A percentile compares a stretch with the other conserved stretches of the same genome.
phyloP scores from a whole-genome alignment of 768 basidiomycete species.

The Serendipita sp. region DNA sequence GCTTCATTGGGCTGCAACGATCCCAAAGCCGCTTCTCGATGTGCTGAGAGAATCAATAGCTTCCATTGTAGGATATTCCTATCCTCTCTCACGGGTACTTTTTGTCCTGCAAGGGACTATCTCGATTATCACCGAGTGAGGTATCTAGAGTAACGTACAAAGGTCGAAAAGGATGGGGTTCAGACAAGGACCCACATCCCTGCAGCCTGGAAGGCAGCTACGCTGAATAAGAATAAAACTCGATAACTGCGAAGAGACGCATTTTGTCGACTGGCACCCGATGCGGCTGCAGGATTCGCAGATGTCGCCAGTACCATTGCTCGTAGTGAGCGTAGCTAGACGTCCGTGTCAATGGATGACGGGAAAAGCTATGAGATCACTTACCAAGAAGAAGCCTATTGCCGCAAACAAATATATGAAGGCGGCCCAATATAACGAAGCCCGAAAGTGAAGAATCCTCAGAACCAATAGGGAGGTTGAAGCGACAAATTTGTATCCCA shows the following conservation, averaged over 20 bases:
- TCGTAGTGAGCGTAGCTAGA: not conserved
- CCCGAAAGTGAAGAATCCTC: slow-evolving; percentile 26
- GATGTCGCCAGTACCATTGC: not conserved
- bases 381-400: slow-evolving; percentile 84
- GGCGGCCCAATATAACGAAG: slow-evolving; percentile 47
- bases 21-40: too few species aligned
- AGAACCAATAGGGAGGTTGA: slow-evolving; percentile 23
- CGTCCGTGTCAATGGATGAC: not conserved
- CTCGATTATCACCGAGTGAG: too few species aligned
- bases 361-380: slow-evolving; percentile 18
- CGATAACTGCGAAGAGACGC: not conserved
- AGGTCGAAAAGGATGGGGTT: not conserved
- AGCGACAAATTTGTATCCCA: slow-evolving; percentile 98
- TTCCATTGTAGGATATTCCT: too few species aligned
- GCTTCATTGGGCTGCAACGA: too few species aligned
- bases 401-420: slow-evolving; percentile 80
- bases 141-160: too few species aligned
- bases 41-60: too few species aligned
- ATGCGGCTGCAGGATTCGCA: not conserved
- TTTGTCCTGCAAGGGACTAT: too few species aligned
- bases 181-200: slow-evolving; percentile 2
- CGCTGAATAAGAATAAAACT: slow-evolving; percentile 1
- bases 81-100: too few species aligned
- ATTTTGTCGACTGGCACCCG: not conserved
- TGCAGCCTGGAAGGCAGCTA: not conserved